Percentiles rank a stretch among this genome's conserved stretches.
Evolutionary conservation across 139 green algal genomes (phyloP).

Genomic region (Pedinophyceae sp.): DNA sequence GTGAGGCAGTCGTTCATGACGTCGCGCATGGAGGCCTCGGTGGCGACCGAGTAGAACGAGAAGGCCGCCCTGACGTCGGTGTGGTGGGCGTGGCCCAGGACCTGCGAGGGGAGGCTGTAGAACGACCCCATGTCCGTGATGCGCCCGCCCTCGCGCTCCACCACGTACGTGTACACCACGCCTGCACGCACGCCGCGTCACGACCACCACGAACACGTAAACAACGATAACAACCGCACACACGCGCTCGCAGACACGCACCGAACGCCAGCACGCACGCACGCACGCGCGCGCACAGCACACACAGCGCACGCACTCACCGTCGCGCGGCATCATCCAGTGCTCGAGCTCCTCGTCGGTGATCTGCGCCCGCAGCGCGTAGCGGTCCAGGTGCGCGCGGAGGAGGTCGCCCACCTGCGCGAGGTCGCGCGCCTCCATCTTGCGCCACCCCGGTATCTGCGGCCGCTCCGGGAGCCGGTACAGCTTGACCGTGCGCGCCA

Average conservation of each 20-base stretch:
- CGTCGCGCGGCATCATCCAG: conserved; percentile 37
- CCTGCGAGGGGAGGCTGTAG: conserved; percentile 81
- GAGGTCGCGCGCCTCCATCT: conserved; percentile 49
- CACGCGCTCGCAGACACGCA: conserved; percentile 1
- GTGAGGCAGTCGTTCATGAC: conserved; percentile 70
- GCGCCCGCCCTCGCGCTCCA: conserved; percentile 37
- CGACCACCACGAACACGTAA: too few species aligned
- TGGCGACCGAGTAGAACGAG: conserved; percentile 83
- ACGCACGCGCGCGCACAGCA: not conserved
- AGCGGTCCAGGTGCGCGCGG: conserved; percentile 51
- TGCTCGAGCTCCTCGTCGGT: conserved; percentile 73
- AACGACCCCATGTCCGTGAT: conserved; percentile 86
- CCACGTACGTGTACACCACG: conserved; percentile 81
- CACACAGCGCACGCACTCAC: not conserved
- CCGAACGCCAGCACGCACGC: not conserved
- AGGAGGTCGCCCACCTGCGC: conserved; percentile 46
- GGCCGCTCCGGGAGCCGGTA: conserved; percentile 71
- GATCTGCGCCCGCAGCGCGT: conserved; percentile 48
- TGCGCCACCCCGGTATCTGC: conserved; percentile 56
- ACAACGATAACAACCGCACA: conserved; percentile 22
- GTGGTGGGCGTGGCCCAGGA: conserved; percentile 76
- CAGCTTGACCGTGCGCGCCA: conserved; percentile 86
- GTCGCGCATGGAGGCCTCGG: conserved; percentile 7
- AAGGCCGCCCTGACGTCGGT: conserved; percentile 76
- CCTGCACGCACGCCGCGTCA: too few species aligned